Percentiles rank a stretch among this genome's conserved stretches.
Conservation (phyloP, 2,329 filamentous ascomycete species). For the Pseudopyrenochaeta lycopersici region DNA sequence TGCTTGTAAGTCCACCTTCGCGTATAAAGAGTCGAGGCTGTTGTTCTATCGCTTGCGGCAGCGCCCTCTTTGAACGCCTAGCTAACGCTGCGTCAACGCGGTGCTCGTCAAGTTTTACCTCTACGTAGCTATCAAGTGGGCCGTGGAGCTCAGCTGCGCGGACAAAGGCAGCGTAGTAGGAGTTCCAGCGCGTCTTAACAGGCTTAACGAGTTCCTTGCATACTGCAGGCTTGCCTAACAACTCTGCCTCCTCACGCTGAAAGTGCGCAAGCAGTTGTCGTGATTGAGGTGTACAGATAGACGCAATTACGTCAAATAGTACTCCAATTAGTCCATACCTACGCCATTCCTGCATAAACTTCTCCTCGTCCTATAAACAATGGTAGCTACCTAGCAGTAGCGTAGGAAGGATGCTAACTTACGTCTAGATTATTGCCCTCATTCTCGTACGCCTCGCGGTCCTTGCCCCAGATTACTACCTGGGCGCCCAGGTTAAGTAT, state of each 20-base stretch:
- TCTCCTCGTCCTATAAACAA: too few species aligned
- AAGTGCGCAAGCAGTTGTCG: not conserved
- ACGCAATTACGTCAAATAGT: too few species aligned
- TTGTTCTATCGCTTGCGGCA: not conserved
- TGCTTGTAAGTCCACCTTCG: not conserved
- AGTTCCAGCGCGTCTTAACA: constrained; percentile 2
- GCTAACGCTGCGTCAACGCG: not conserved
- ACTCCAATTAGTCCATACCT: too few species aligned
- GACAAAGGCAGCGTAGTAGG: not conserved
- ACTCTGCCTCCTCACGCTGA: not conserved
- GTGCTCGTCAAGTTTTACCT: not conserved
- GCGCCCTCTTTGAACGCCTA: not conserved
- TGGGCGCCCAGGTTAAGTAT: too few species aligned
- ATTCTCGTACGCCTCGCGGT: too few species aligned
- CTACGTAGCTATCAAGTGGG: constrained; percentile 1
- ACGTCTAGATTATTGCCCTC: too few species aligned
- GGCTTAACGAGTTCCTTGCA: constrained; percentile 2
- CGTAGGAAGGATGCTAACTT: too few species aligned
- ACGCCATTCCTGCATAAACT: too few species aligned
- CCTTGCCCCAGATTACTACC: too few species aligned
- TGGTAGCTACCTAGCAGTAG: too few species aligned
- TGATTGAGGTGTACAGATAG: not conserved
- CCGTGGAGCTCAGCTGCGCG: not conserved
- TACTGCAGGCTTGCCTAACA: not conserved
- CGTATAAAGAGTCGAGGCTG: not conserved